Base-by-base conservation (phyloP, 495 filamentous ascomycete species). In the Astrocystis sublimbata region DNA sequence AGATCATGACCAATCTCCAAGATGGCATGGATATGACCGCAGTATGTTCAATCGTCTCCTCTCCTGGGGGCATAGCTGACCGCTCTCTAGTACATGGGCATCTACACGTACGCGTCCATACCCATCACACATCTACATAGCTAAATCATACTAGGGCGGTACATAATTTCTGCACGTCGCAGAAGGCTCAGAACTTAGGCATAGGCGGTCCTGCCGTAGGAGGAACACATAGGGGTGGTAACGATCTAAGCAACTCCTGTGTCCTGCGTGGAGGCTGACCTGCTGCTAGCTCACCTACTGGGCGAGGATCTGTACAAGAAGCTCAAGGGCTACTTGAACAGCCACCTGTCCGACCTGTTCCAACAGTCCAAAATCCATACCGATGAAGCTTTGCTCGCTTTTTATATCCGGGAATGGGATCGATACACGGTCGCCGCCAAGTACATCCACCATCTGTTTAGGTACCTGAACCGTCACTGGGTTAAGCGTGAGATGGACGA, bases 401-500 rank as follows among this genome's bases (percentile, higher is more conserved):
- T 93, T 76, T 99, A 99, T 75, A 99, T 98, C 65, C 83, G 88
- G 66, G 92, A 99, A 78, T 99, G 94, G 94, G 83, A 90, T 57
- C 87, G 94, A 46, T 99, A 96, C 76, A 99, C 94, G 0, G 90
- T 89, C 9, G 94, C 92, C 4, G 94, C 92, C 40, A 94, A 93
- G 75, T 98, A 94, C 79, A 91, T 96, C 73, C 96, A 98, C 76
- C 94, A 99, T 74, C 77, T 98, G 3, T 99, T 99, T 83, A 83
- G 88, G 41, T 99, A 99, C 72, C 89, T 99, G 19, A 99, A 98
- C 70, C 85, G 94, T 43, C 94, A 99, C 76, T 99, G 94, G 94
- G 96, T 99, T 17, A 98, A 96, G 81, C 85, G 94, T 23, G 94
- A 99, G 78, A 96, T 99, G 75, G 94, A 99, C 65, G 94, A 99